These are phyloP conservation scores for Penicillium diatomitis DNA, from an alignment of 495 filamentous ascomycete genomes.

Conservation along the genomic window DNA sequence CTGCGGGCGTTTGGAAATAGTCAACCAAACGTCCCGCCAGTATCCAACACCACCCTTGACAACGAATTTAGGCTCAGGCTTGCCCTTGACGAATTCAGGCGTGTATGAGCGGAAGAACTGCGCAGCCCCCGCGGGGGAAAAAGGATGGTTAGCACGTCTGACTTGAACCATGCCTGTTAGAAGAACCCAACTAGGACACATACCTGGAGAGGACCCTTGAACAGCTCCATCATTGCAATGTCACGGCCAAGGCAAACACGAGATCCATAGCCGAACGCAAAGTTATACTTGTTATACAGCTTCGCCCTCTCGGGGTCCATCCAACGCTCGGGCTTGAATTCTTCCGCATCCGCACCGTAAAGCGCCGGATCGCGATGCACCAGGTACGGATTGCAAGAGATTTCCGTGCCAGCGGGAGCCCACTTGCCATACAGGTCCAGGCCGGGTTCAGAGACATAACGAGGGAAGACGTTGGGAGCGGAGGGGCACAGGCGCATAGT, in stretches of 20 bases:
- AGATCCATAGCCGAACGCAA: conserved; percentile 47
- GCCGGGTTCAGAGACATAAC: conserved; percentile 42
- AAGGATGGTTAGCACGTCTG: too few relatives aligned
- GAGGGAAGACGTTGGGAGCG: conserved; percentile 38
- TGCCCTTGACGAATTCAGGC: conserved; percentile 20
- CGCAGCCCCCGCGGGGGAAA: too few relatives aligned
- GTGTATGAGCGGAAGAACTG: conserved; percentile 33
- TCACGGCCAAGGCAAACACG: conserved; percentile 45
- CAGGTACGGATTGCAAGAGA: conserved; percentile 46
- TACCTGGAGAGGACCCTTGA: conserved; percentile 43
- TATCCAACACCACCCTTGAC: conserved; percentile 42
- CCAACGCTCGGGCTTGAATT: conserved; percentile 31
- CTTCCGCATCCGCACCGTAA: conserved; percentile 41
- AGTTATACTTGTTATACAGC: conserved; percentile 41
- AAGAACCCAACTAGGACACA: background rate
- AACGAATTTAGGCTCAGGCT: conserved; percentile 28
- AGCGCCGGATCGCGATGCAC: conserved; percentile 41
- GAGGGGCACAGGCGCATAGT: conserved; percentile 46
- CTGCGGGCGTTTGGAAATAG: conserved; percentile 23
- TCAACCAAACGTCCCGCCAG: conserved; percentile 40
- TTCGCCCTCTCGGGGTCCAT: conserved; percentile 34
- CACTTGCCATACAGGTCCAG: conserved; percentile 43
- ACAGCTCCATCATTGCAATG: conserved; percentile 50
- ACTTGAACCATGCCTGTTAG: too few relatives aligned
- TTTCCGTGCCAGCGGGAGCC: conserved; percentile 49